Percentiles rank a stretch among this genome's conserved stretches.
Conservation (phyloP, 208 protist genomes). For the Acanthamoeba divionensis region DNA sequence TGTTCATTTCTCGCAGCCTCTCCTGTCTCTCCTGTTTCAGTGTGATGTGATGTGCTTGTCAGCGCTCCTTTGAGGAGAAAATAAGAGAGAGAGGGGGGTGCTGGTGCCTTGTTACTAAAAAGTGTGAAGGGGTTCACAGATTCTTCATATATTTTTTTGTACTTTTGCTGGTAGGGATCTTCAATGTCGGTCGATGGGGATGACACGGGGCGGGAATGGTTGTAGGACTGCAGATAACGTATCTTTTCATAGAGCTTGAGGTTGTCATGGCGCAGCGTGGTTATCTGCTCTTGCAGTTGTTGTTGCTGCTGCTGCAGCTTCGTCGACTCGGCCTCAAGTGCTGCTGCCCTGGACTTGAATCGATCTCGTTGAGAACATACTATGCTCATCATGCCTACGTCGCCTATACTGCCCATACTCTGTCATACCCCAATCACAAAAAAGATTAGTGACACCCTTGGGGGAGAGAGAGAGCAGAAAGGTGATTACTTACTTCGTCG, state of each 20-base stretch:
- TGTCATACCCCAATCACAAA: not conserved
- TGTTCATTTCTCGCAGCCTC: slow-evolving; percentile 71
- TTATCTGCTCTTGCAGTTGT: slow-evolving; percentile 53
- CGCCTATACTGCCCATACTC: no score
- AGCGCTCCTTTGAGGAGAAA: not conserved
- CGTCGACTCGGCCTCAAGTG: slow-evolving; percentile 68
- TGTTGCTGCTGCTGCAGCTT: slow-evolving; percentile 55
- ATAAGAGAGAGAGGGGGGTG: not conserved
- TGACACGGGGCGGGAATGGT: not conserved
- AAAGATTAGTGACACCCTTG: no score
- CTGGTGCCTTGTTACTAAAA: slow-evolving; percentile 63
- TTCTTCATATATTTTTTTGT: slow-evolving; percentile 75
- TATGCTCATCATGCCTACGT: slow-evolving; percentile 60
- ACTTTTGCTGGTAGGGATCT: slow-evolving; percentile 63
- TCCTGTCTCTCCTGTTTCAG: slow-evolving; percentile 60
- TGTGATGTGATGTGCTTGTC: not conserved
- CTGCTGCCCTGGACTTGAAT: slow-evolving; percentile 62
- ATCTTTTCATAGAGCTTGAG: slow-evolving; percentile 81
- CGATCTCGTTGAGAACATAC: slow-evolving; percentile 72
- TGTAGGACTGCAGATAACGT: slow-evolving; percentile 73
- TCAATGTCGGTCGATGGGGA: not conserved
- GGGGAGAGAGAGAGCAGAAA: not conserved
- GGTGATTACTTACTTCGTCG: not conserved
- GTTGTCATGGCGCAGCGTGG: slow-evolving; percentile 70
- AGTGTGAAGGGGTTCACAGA: slow-evolving; percentile 75